Evolutionary conservation across 768 basidiomycete species (phyloP).

Genomic region (Cystoderma amianthinum): DNA sequence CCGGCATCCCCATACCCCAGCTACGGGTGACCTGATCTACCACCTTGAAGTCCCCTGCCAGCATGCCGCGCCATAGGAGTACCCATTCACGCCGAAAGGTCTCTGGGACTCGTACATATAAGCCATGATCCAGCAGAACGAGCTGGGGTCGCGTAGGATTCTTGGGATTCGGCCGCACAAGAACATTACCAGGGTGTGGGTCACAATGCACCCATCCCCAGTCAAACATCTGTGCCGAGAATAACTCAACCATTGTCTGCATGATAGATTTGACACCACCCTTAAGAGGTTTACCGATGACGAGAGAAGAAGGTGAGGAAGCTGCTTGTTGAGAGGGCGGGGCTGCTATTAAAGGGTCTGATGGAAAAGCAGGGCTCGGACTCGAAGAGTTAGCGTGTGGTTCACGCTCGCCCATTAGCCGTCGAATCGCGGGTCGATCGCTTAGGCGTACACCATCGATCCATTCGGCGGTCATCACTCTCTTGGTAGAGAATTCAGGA

Average conservation of each 20-base stretch:
- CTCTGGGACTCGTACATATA: conserved; percentile 71
- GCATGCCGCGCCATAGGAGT: conserved; percentile 63
- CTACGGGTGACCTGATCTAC: conserved; percentile 42
- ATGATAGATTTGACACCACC: conserved; percentile 65
- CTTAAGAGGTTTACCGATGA: conserved; percentile 32
- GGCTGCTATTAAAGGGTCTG: not conserved
- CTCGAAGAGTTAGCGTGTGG: conserved; percentile 6
- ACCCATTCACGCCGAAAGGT: conserved; percentile 74
- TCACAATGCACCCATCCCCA: conserved; percentile 91
- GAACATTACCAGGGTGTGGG: conserved; percentile 74
- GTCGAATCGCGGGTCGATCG: conserved; percentile 50
- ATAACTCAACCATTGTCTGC: conserved; percentile 83
- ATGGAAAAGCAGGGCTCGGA: not conserved
- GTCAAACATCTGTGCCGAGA: conserved; percentile 85
- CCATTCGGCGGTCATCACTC: conserved; percentile 83
- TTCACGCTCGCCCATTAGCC: conserved; percentile 47
- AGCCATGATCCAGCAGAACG: conserved; percentile 87
- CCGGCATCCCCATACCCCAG: conserved; percentile 70
- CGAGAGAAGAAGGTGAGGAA: conserved; percentile 13
- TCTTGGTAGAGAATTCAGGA: conserved; percentile 64
- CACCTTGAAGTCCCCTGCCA: conserved; percentile 45
- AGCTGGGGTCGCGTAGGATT: conserved; percentile 45
- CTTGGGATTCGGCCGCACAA: conserved; percentile 53
- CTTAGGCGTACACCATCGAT: conserved; percentile 71
- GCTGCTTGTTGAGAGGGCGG: conserved; percentile 1